Base-by-base conservation (phyloP, 176 grass and related monocot genomes). In the Canna indica region DNA sequence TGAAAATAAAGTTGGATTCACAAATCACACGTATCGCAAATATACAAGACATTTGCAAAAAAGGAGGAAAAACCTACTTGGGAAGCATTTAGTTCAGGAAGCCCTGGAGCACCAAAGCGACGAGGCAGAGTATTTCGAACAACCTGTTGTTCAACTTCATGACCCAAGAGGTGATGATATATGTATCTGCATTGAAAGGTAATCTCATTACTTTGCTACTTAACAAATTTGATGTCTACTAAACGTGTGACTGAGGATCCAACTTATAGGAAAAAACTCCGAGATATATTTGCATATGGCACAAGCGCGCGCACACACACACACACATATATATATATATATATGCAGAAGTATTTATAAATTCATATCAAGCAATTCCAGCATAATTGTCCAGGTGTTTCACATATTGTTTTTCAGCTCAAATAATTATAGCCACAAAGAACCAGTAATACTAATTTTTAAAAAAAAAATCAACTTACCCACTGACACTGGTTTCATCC, bases 1-100 rank as follows among this genome's bases (percentile, higher is more conserved):
- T 63, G 7, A 3, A 33, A n/a, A 34, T 20, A 32, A 58, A 58
- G 24, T 63, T 33, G 59, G 16, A 54, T 22, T 25, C 7, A 54
- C n/a, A 54, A 54, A 54, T 25, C 22, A 54, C 20, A n/a, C 13
- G 18, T 6, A 34, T 22, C 32, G 11, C 8, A 32, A 2, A 34
- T 31, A 56, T 17, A 28, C 11, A 74, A 38, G 70, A 25, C 14
- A 28, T 31, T 38, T 12, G 71, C 1, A 32, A 31, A 14, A 77
- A 80, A 13, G 30, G 33, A 60, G 27, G 12, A 32, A 60, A 2
- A 57, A 48, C 36, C 30, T 88, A 99, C 95, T 87, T 99, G 95
- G 26, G 95, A 99, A 81, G 95, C 95, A 90, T 99, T 99, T 80
- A 99, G 73, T 76, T 99, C 95, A 78, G 95, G 95, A 67, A 99